A percentile compares a stretch with the other conserved stretches of the same genome.
phyloP scores from a whole-genome alignment of 2,329 filamentous ascomycete genomes.

The Pseudogymnoascus sp. region DNA sequence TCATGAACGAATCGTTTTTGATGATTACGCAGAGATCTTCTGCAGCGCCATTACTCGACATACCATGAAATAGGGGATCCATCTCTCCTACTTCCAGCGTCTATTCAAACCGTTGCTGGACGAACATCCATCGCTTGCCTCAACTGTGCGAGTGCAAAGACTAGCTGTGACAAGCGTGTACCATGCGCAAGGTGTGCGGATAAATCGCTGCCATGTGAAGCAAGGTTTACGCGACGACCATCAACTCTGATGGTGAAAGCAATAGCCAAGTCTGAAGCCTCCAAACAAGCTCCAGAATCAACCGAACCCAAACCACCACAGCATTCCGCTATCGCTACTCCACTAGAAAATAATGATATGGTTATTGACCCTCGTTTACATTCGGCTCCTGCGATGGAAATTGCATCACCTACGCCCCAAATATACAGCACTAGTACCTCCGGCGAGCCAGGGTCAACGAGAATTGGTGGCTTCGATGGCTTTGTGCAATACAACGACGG shows the following conservation, averaged over 20 bases:
- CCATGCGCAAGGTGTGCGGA: conserved; percentile 45
- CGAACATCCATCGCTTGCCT: conserved; percentile 44
- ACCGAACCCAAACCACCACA: neutral
- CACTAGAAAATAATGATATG: neutral
- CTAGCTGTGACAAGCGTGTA: conserved; percentile 45
- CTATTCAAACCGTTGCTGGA: conserved; percentile 37
- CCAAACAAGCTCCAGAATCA: neutral
- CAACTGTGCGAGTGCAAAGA: conserved; percentile 46
- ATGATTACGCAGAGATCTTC: conserved; percentile 36
- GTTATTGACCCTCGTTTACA: neutral
- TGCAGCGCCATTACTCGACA: conserved; percentile 45
- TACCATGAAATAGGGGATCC: conserved; percentile 46
- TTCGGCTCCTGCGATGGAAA: neutral
- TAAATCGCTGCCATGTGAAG: conserved; percentile 43
- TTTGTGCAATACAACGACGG: conserved; percentile 36
- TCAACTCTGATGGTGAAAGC: conserved; percentile 36
- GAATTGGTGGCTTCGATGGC: conserved; percentile 37
- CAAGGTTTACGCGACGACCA: conserved; percentile 45
- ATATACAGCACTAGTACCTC: conserved; percentile 34
- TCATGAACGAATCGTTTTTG: neutral
- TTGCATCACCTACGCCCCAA: conserved; percentile 22
- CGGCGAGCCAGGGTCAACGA: conserved; percentile 32
- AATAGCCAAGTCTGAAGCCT: neutral
- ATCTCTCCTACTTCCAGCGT: conserved; percentile 40
- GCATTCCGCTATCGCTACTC: neutral